These are phyloP conservation scores for Rhinocladiella mackenziei DNA, from an alignment of 2,329 filamentous ascomycete species.

Conservation along the genomic window DNA sequence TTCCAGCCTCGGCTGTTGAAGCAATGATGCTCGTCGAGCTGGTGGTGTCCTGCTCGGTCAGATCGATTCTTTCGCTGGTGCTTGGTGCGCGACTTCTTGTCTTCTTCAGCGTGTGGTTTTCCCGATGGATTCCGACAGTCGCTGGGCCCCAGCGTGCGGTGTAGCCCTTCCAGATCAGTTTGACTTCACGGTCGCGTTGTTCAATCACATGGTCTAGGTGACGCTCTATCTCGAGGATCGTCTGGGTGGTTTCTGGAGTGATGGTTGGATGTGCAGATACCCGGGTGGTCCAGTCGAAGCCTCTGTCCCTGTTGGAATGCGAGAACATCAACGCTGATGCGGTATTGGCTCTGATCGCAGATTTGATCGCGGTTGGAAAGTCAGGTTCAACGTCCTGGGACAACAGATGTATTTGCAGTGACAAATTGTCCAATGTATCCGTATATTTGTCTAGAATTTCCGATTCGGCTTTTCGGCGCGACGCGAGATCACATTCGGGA, in stretches of 20 bases:
- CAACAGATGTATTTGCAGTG: slow-evolving; percentile 10
- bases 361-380: no score
- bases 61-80: neutral
- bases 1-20: no score
- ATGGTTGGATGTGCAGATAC: no score
- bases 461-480: slow-evolving; percentile 20
- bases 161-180: slow-evolving; percentile 24
- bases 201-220: slow-evolving; percentile 14
- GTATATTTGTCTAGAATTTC: slow-evolving; percentile 17
- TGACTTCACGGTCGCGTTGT: slow-evolving; percentile 20
- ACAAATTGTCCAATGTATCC: slow-evolving; percentile 12
- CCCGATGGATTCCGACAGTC: slow-evolving; percentile 19
- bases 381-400: slow-evolving; percentile 12
- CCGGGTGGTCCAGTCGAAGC: no score
- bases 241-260: slow-evolving; percentile 7
- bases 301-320: no score
- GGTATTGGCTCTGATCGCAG: no score
- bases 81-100: neutral
- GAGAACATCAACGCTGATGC: no score
- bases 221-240: slow-evolving; percentile 18
- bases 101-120: slow-evolving; percentile 1
- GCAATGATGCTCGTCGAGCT: neutral
- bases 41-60: neutral
- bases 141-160: slow-evolving; percentile 28
- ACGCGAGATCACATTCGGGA: slow-evolving; percentile 20